A percentile compares a stretch with the other conserved stretches of the same genome.
Evolutionary conservation across 805 yeast species (phyloP).

Genomic region (Metschnikowia picachoensis): DNA sequence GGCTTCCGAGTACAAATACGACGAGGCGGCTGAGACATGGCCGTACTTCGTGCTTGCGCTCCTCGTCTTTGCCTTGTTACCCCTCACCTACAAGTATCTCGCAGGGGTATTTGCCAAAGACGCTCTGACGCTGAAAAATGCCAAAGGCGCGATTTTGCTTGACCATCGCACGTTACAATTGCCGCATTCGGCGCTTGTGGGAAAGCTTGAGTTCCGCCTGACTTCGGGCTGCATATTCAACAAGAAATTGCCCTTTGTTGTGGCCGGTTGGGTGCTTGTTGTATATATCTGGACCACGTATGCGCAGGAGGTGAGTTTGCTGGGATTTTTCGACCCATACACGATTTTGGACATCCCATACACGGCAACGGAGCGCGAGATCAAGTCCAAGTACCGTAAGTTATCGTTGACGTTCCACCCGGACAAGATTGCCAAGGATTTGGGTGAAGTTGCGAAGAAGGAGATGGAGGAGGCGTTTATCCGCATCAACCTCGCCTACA

Average conservation of each 20-base stretch:
- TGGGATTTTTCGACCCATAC: conserved; percentile 81
- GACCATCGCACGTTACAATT: conserved; percentile 31
- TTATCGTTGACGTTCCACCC: conserved; percentile 89
- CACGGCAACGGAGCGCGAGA: conserved; percentile 66
- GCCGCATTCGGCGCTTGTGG: conserved; percentile 22
- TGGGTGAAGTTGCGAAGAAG: conserved; percentile 51
- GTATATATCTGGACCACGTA: conserved; percentile 35
- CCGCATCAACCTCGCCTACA: conserved; percentile 84
- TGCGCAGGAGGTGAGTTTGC: conserved; percentile 43
- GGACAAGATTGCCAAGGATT: conserved; percentile 73
- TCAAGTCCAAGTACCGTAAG: conserved; percentile 81
- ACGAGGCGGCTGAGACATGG: conserved; percentile 89
- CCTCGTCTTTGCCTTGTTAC: conserved; percentile 62
- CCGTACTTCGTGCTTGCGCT: conserved; percentile 83
- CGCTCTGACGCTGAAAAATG: conserved; percentile 17
- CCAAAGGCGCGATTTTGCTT: conserved; percentile 30
- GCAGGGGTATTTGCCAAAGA: conserved; percentile 18
- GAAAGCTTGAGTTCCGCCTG: conserved; percentile 25
- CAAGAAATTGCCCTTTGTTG: conserved; percentile 28
- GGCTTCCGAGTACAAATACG: conserved; percentile 66
- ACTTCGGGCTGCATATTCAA: conserved; percentile 36
- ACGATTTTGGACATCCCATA: conserved; percentile 71
- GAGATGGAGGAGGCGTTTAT: conserved; percentile 74
- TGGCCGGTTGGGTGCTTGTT: conserved; percentile 61
- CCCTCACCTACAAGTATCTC: conserved; percentile 46